Conservation (phyloP, 495 filamentous ascomycete genomes). For the Hyaloscypha bicolor region DNA sequence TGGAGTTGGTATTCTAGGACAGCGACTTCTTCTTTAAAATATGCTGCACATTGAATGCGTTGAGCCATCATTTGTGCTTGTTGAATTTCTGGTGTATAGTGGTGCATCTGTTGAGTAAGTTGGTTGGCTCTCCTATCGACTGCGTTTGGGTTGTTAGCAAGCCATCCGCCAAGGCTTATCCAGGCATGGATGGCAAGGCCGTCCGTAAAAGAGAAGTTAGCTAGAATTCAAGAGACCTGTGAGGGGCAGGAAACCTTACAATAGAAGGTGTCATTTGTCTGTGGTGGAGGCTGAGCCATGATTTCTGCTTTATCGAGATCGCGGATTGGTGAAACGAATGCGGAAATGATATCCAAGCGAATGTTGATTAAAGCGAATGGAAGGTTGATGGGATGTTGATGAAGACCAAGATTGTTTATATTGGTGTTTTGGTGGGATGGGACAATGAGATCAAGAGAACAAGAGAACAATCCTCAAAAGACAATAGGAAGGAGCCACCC, state of each 20-base stretch:
- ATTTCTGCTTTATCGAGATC: background rate
- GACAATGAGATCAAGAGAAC: background rate
- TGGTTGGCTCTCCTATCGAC: background rate
- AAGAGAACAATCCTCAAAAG: background rate
- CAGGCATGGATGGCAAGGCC: background rate
- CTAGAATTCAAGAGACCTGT: background rate
- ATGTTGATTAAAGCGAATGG: background rate
- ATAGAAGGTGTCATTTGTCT: background rate
- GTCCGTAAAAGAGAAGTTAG: background rate
- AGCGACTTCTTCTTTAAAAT: background rate
- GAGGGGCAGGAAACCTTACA: background rate
- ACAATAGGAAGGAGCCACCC: background rate
- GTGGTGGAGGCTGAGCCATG: background rate
- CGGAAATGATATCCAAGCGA: background rate
- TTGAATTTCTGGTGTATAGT: background rate
- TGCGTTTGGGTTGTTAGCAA: background rate
- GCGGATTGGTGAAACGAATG: background rate
- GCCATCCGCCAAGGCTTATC: background rate
- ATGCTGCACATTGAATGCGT: background rate
- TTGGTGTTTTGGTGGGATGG: background rate
- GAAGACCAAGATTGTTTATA: background rate
- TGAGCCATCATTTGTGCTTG: background rate
- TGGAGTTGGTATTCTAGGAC: background rate
- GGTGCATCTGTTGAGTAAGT: background rate
- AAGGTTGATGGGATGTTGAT: background rate